A percentile compares a stretch with the other conserved stretches of the same genome.
Evolutionary conservation across 2,329 filamentous ascomycete genomes (phyloP).

Genomic region (Dryadomyces sulphureus): DNA sequence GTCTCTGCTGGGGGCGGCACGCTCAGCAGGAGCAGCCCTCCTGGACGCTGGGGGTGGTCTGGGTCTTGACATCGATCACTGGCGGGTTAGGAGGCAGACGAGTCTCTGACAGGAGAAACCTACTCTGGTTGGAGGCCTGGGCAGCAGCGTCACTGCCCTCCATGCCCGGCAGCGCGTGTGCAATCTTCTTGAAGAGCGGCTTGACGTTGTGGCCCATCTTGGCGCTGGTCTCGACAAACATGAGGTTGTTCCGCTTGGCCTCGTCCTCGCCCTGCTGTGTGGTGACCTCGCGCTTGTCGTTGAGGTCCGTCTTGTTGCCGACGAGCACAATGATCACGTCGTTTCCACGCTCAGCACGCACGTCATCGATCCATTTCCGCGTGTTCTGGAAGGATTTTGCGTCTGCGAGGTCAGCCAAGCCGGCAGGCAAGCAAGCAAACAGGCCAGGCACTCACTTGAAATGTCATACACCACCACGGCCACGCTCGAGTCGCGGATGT

Average conservation of each 20-base stretch:
- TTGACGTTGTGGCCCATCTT: slow-evolving; percentile 98
- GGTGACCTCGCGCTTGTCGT: slow-evolving; percentile 95
- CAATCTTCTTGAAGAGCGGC: slow-evolving; percentile 92
- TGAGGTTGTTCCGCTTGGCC: slow-evolving; percentile 91
- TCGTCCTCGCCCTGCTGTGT: slow-evolving; percentile 94
- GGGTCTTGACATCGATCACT: slow-evolving; percentile 94
- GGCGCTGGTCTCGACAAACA: slow-evolving; percentile 98
- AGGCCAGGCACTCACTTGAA: slow-evolving; percentile 43
- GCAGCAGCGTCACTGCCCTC: slow-evolving; percentile 73
- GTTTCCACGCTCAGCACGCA: slow-evolving; percentile 88
- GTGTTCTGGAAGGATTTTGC: slow-evolving; percentile 98
- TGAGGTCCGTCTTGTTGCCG: slow-evolving; percentile 97
- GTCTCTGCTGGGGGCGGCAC: no score
- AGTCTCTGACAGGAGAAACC: neutral
- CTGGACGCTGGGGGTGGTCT: slow-evolving; percentile 51
- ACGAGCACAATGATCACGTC: slow-evolving; percentile 98
- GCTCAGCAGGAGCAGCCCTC: slow-evolving; percentile 60
- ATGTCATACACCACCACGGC: slow-evolving; percentile 99
- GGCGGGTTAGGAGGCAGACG: slow-evolving; percentile 7
- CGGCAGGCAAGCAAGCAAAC: neutral
- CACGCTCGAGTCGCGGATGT: slow-evolving; percentile 95
- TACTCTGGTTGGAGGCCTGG: slow-evolving; percentile 61
- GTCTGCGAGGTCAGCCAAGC: slow-evolving; percentile 29
- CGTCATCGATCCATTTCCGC: slow-evolving; percentile 98
- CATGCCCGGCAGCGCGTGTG: slow-evolving; percentile 94